Evolutionary conservation across 1,284 basidiomycete genomes (phyloP).

Genomic region (Trichosporon coremiiforme): DNA sequence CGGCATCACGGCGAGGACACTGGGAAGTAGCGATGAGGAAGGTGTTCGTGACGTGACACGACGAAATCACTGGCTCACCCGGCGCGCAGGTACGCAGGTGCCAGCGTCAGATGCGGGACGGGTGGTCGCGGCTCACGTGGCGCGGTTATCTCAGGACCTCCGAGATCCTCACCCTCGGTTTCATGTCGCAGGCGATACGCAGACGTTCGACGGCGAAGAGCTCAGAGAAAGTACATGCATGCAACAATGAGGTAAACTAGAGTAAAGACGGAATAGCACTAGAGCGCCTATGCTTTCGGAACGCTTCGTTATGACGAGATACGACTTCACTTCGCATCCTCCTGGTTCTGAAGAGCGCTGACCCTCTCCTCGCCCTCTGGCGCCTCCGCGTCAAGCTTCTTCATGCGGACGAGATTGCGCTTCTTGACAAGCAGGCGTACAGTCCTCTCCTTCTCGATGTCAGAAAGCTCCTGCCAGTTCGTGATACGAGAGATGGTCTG

Average conservation of each 20-base stretch:
- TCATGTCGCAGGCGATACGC: neutral
- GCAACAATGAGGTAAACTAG: neutral
- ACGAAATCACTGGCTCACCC: constrained; percentile 11
- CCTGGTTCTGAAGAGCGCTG: constrained; percentile 27
- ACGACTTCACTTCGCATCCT: neutral
- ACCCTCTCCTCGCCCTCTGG: constrained; percentile 27
- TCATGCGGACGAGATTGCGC: constrained; percentile 52
- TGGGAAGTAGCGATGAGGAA: constrained; percentile 6
- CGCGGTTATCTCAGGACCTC: constrained; percentile 8
- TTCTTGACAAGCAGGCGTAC: constrained; percentile 56
- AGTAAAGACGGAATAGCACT: neutral
- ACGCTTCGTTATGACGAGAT: neutral
- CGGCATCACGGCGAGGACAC: constrained; percentile 17
- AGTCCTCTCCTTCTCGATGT: constrained; percentile 53
- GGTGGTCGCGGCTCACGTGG: neutral
- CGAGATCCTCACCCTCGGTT: neutral
- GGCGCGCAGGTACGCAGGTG: neutral
- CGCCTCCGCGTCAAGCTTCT: constrained; percentile 37
- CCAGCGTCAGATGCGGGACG: neutral
- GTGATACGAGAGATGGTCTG: constrained; percentile 55
- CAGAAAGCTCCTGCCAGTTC: constrained; percentile 53
- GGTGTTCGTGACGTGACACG: constrained; percentile 18
- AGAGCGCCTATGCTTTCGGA: neutral
- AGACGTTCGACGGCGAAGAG: neutral
- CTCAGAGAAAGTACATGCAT: neutral